Conservation (phyloP, 1,284 basidiomycete genomes). For the Cutaneotrichosporon sp. region DNA sequence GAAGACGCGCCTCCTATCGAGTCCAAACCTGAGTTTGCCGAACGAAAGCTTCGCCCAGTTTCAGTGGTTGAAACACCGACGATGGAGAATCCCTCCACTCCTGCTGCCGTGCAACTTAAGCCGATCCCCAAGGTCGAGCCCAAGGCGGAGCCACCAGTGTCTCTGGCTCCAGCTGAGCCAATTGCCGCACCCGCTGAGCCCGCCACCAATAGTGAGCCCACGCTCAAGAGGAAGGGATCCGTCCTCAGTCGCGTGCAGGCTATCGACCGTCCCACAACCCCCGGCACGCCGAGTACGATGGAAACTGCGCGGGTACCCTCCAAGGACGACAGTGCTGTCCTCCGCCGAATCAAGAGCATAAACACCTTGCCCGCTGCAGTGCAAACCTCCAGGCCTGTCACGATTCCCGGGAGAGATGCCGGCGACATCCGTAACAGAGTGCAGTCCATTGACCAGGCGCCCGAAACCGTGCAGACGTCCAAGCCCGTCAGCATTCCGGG, state of each 20-base stretch:
- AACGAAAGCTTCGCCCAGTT: constrained; percentile 1
- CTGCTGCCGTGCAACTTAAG: neutral
- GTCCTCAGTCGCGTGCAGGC: constrained; percentile 1
- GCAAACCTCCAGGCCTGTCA: neutral
- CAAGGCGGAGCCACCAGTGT: neutral
- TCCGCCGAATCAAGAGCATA: neutral
- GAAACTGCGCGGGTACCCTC: neutral
- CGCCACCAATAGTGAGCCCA: constrained; percentile 2
- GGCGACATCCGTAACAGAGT: neutral
- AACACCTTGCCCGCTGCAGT: neutral
- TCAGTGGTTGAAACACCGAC: constrained; percentile 3
- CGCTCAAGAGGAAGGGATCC: neutral
- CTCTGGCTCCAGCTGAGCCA: neutral
- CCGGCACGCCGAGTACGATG: neutral
- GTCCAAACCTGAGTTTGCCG: neutral
- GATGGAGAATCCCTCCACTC: neutral
- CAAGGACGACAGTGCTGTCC: neutral
- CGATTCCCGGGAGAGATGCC: neutral
- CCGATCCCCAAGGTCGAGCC: neutral
- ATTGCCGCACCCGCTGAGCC: neutral
- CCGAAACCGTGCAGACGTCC: neutral
- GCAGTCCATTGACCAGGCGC: neutral
- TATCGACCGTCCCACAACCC: neutral
- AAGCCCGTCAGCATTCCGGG: neutral
- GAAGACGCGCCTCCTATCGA: neutral